A percentile compares a stretch with the other conserved stretches of the same genome.
These are phyloP conservation scores for Lachnellula occidentalis DNA, from an alignment of 2,329 filamentous ascomycete genomes.

Conservation along the genomic window DNA sequence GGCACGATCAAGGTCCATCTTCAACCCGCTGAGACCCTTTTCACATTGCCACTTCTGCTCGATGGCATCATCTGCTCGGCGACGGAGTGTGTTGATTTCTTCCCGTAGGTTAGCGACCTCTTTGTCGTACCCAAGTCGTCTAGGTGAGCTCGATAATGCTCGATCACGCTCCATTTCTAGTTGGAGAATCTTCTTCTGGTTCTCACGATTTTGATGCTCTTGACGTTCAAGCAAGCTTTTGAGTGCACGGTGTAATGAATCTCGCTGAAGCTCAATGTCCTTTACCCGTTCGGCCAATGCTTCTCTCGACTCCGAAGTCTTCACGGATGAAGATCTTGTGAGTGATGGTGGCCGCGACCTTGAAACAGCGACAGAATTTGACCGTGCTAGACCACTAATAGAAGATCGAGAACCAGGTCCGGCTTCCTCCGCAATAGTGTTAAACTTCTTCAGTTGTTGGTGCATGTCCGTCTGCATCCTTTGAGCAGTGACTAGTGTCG, in stretches of 20 bases:
- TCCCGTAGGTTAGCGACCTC: conserved; percentile 75
- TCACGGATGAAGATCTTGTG: conserved; percentile 51
- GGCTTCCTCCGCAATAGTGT: conserved; percentile 56
- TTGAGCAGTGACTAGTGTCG: conserved; percentile 40
- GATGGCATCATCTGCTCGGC: conserved; percentile 85
- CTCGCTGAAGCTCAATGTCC: conserved; percentile 88
- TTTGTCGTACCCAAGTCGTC: conserved; percentile 73
- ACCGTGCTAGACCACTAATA: conserved; percentile 50
- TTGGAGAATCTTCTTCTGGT: conserved; percentile 70
- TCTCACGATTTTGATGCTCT: conserved; percentile 76
- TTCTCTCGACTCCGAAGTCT: conserved; percentile 50
- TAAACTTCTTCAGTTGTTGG: conserved; percentile 44
- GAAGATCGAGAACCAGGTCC: conserved; percentile 20
- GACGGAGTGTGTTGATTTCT: conserved; percentile 79
- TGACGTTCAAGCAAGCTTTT: conserved; percentile 82
- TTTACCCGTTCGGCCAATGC: conserved; percentile 74
- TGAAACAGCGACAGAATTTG: conserved; percentile 55
- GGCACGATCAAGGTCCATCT: conserved; percentile 94
- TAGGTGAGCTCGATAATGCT: conserved; percentile 62
- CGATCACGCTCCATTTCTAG: conserved; percentile 75
- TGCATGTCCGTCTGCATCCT: conserved; percentile 43
- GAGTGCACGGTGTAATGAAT: conserved; percentile 83
- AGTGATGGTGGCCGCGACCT: conserved; percentile 37
- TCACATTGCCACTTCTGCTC: conserved; percentile 96
- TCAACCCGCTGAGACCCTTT: conserved; percentile 79